Conservation (phyloP, 371 early-diverging fungal genomes). For the Haplosporangium sp. region DNA sequence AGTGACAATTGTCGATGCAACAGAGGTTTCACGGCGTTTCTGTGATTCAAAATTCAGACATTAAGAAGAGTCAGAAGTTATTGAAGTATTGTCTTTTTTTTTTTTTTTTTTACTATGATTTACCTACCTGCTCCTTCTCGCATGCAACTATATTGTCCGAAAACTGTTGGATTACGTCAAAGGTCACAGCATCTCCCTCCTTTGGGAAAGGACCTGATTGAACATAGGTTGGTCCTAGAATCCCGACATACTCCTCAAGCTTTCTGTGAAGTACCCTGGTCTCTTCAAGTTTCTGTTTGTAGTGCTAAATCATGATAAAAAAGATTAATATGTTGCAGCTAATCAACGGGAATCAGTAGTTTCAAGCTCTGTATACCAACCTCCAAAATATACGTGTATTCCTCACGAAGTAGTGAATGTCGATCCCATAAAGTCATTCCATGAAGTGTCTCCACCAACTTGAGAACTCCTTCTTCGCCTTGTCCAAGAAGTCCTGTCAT, state of each 20-base stretch:
- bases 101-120: not conserved
- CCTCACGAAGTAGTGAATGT: slow-evolving; percentile 32
- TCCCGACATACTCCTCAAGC: slow-evolving; percentile 15
- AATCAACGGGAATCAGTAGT: too few relatives aligned
- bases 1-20: slow-evolving; percentile 24
- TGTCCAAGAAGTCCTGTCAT: slow-evolving; percentile 40
- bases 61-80: not conserved
- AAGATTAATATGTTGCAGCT: too few relatives aligned
- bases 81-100: not conserved
- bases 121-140: slow-evolving; percentile 40
- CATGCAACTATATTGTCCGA: slow-evolving; percentile 49
- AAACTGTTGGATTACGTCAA: slow-evolving; percentile 37
- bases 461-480: slow-evolving; percentile 24
- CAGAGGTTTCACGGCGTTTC: slow-evolving; percentile 24
- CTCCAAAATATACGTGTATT: slow-evolving; percentile 34
- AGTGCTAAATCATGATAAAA: slow-evolving; percentile 22
- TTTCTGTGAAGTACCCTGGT: slow-evolving; percentile 28
- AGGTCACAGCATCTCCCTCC: slow-evolving; percentile 37
- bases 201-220: slow-evolving; percentile 47
- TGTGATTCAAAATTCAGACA: slow-evolving; percentile 7
- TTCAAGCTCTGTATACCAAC: slow-evolving; percentile 2
- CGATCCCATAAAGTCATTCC: slow-evolving; percentile 41
- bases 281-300: slow-evolving; percentile 37
- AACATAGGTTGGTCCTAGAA: slow-evolving; percentile 44
- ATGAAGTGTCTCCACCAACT: slow-evolving; percentile 29